Evolutionary conservation across 768 basidiomycete species (phyloP).

Genomic region (Suillus spraguei): DNA sequence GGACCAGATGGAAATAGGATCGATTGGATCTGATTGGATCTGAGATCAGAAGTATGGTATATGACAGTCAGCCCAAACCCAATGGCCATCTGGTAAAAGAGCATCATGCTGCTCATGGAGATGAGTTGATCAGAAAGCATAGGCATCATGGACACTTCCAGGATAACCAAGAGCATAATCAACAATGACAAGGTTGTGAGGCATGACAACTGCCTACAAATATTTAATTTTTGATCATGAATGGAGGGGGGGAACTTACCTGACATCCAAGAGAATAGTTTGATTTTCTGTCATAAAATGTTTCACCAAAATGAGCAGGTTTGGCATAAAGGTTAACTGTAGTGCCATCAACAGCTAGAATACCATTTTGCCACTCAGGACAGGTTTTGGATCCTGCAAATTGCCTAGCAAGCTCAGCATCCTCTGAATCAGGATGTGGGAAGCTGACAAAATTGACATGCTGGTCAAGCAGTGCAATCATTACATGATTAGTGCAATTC

Average conservation of each 20-base stretch:
- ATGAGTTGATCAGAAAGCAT: constrained; percentile 12
- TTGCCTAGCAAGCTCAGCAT: constrained; percentile 30
- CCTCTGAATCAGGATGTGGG: too few species aligned
- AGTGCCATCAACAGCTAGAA: constrained; percentile 43
- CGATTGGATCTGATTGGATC: too few species aligned
- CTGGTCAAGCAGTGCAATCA: constrained; percentile 18
- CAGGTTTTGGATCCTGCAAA: constrained; percentile 40
- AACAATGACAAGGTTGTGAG: constrained; percentile 12
- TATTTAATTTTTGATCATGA: not conserved
- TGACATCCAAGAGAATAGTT: constrained; percentile 25
- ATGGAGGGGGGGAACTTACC: constrained; percentile 13
- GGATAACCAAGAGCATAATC: constrained; percentile 14
- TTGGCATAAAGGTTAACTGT: constrained; percentile 12
- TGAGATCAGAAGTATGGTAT: too few species aligned
- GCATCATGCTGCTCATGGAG: not conserved
- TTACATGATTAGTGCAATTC: constrained; percentile 22
- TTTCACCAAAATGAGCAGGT: constrained; percentile 14
- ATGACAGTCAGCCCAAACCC: too few species aligned
- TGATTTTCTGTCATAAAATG: constrained; percentile 21
- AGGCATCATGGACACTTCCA: constrained; percentile 14
- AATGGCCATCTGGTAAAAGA: constrained; percentile 2
- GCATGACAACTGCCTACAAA: constrained; percentile 10
- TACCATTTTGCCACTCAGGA: constrained; percentile 38
- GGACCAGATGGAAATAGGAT: too few species aligned
- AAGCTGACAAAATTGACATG: constrained; percentile 16